phyloP scores from a whole-genome alignment of 2,329 filamentous ascomycete species.

The Cercospora zeina region DNA sequence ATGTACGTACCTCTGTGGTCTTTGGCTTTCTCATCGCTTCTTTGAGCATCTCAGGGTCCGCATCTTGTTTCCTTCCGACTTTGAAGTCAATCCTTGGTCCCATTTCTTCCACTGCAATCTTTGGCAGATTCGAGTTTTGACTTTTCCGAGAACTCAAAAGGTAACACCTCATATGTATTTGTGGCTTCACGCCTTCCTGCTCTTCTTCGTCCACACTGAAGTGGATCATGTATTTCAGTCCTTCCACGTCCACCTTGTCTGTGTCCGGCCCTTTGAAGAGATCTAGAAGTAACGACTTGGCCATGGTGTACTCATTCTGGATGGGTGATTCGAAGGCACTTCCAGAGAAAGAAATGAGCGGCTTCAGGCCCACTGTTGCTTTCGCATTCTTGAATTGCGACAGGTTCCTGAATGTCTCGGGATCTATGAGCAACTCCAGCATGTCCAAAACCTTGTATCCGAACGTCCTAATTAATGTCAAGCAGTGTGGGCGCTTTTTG shows the following conservation, averaged over 20 bases:
- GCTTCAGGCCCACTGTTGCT: slow-evolving; percentile 74
- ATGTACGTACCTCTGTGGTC: slow-evolving; percentile 62
- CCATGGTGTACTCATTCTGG: slow-evolving; percentile 74
- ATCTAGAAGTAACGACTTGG: slow-evolving; percentile 85
- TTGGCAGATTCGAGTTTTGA: slow-evolving; percentile 63
- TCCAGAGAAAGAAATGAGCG: slow-evolving; percentile 87
- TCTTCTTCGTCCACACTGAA: slow-evolving; percentile 67
- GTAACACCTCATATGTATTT: slow-evolving; percentile 73
- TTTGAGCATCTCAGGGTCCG: slow-evolving; percentile 78
- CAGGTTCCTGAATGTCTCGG: slow-evolving; percentile 67
- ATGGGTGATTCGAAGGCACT: slow-evolving; percentile 82
- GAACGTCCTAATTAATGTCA: slow-evolving; percentile 82
- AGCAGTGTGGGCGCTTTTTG: slow-evolving; percentile 92
- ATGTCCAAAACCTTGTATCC: slow-evolving; percentile 88
- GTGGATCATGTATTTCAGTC: slow-evolving; percentile 85
- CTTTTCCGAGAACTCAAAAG: slow-evolving; percentile 82
- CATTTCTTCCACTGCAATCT: slow-evolving; percentile 93
- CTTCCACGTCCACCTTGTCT: slow-evolving; percentile 88
- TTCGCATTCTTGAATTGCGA: slow-evolving; percentile 69
- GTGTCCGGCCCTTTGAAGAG: slow-evolving; percentile 83
- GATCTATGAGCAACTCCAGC: slow-evolving; percentile 83
- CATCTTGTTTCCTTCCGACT: slow-evolving; percentile 75
- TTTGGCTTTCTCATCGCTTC: slow-evolving; percentile 86
- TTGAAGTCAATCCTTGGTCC: slow-evolving; percentile 91
- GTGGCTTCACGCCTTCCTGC: slow-evolving; percentile 46